Base-by-base conservation (phyloP, 2,329 filamentous ascomycete species). In the Penicillium sp. region DNA sequence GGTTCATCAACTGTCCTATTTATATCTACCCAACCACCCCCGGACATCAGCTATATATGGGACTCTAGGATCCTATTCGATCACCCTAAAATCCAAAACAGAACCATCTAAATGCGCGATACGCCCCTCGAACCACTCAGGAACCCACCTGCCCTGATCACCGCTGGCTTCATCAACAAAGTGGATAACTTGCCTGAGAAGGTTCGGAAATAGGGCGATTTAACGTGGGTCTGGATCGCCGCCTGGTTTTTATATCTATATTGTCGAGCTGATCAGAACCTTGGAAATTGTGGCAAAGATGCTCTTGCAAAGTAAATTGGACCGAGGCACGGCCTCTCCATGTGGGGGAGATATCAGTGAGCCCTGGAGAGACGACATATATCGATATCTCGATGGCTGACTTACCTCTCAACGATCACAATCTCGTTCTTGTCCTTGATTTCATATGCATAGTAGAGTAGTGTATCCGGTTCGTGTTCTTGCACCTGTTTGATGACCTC, bases 361-460 rank as follows among this genome's bases (percentile, higher is more conserved):
- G 42, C 29, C 29, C 29, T 4, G 29, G 32, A 16, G 32, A 16
- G 32, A 16, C 13, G 32, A 20, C 24, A 8, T 51, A 29, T 26
- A 35, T 26, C 16, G n/a, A 40, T 8, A 20, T 26, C 38, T 24
- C 32, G n/a, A 8, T 31, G 45, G 20, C 39, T 34, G 20, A 53
- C 51, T 53, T 54, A 72, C 71, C 68, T 67, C 43, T 73, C 71
- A n/a, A 73, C 63, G 14, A 70, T 63, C 26, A 72, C 62, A 44
- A 74, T 65, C 46, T 72, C 69, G 14, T 69, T 65, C 37, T 66
- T 67, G 14, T 65, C 66, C 26, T 64, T 58, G 14, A 66, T 60
- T 9, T 57, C 50, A 13, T 69, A 63, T 14, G 66, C 63, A 38
- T 71, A 72, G 58, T 72, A 73, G 31, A 68, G 47, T 13, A 73